Conservation (phyloP, 108 stramenopile genomes). For the Fistulifera solaris region DNA sequence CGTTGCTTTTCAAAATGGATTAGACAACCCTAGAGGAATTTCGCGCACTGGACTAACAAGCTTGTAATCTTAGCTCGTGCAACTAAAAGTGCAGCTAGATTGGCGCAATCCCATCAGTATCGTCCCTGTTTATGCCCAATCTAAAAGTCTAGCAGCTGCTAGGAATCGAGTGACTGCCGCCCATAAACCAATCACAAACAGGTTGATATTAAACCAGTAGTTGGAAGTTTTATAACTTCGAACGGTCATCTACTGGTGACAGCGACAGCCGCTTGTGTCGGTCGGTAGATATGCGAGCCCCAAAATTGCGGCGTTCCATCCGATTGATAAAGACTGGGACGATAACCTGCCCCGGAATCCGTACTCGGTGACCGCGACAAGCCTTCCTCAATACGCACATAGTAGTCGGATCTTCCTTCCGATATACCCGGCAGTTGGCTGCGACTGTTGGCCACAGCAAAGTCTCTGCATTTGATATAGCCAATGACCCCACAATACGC, state of each 20-base stretch:
- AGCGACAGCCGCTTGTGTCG: conserved; percentile 79
- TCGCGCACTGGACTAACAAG: no score
- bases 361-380: neutral
- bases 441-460: conserved; percentile 69
- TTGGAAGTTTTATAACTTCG: no score
- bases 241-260: conserved; percentile 8
- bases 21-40: no score
- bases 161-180: no score
- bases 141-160: no score
- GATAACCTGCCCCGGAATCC: conserved; percentile 8
- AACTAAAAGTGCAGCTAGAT: no score
- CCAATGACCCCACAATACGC: conserved; percentile 81
- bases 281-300: conserved; percentile 78
- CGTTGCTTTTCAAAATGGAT: no score
- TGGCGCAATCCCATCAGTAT: no score
- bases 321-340: conserved; percentile 62
- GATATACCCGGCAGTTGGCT: conserved; percentile 52
- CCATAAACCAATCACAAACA: no score
- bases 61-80: no score
- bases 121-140: no score
- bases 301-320: conserved; percentile 83
- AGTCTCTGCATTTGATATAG: conserved; percentile 77
- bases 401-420: conserved; percentile 56
- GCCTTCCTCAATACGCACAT: conserved; percentile 42
- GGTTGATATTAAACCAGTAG: no score